phyloP scores from a whole-genome alignment of 2,329 filamentous ascomycete genomes.

The Neoscytalidium dimidiatum region DNA sequence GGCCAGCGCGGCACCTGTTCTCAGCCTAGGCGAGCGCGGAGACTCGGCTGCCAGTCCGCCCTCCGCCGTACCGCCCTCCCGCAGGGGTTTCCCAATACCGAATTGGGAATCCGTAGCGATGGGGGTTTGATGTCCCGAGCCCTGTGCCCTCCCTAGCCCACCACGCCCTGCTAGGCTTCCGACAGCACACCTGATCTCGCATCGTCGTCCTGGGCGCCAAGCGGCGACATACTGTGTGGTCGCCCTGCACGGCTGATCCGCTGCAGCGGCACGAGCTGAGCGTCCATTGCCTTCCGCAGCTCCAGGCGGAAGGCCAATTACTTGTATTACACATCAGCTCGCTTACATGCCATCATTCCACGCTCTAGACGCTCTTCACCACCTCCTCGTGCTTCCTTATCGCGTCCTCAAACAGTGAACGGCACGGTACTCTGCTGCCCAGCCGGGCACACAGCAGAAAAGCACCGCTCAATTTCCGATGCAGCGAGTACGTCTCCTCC shows the following conservation, averaged over 20 bases:
- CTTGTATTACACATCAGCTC: slow-evolving; percentile 5
- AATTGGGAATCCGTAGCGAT: neutral
- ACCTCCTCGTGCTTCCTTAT: slow-evolving; percentile 36
- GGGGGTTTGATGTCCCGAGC: neutral
- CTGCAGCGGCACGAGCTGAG: neutral
- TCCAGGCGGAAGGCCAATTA: neutral
- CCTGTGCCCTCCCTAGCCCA: neutral
- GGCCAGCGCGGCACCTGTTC: neutral
- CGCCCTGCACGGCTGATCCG: neutral
- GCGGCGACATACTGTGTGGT: neutral
- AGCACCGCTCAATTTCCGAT: slow-evolving; percentile 92
- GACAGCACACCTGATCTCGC: neutral
- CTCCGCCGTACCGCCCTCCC: neutral
- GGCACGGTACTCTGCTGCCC: slow-evolving; percentile 79
- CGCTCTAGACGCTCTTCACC: neutral
- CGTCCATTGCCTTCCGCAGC: neutral
- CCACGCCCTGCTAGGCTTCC: neutral
- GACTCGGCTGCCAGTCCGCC: neutral
- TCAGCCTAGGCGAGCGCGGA: neutral
- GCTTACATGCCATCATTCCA: neutral
- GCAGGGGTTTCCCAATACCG: neutral
- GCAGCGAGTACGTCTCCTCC: slow-evolving; percentile 95
- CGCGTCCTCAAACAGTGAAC: slow-evolving; percentile 72
- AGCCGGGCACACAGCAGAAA: slow-evolving; percentile 88
- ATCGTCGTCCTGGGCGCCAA: neutral